Base-by-base conservation (phyloP, 495 filamentous ascomycete species). In the Cudoniella acicularis region DNA sequence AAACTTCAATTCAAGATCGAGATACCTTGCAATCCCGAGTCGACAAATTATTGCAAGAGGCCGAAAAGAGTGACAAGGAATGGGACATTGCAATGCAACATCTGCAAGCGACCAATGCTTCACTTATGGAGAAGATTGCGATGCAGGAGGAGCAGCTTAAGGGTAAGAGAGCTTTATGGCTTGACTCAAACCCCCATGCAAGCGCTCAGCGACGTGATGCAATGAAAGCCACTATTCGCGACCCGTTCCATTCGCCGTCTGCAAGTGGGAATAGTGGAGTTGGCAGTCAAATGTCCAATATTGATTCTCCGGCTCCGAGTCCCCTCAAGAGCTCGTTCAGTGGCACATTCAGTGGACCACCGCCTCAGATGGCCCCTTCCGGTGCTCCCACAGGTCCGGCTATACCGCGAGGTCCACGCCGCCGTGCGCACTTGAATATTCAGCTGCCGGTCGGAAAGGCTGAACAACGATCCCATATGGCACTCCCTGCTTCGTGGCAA, bases 131-230 rank as follows among this genome's bases (percentile, higher is more conserved):
- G 45, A 27, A 53, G 26, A 36, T 68, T 22, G 17, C 11, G 3
- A 11, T 63, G 20, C 36, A 63, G 40, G 60, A 65, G n/a, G 62
- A 68, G 18, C 65, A 68, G 36, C 49, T 68, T 1, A 57, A 47
- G 10, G 60, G 59, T 21, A 68, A 63, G 54, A 51, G 63, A 20
- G 62, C 59, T 30, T 21, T 68, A 4, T 68, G 63, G 66, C n/a
- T 64, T 9, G 60, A 65, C 1, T 13, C 40, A 0, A 51, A 65
- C 22, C 56, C 53, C 1, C 24, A 22, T 10, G 61, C 66, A 2
- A 61, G 49, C 25, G 56, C 57, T 6, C 49, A n/a, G n/a, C n/a
- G 52, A 9, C 54, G 61, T 6, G 52, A 53, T 41, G 56, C 61
- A 9, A 60, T 64, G 51, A 52, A 47, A 2, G 22, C 50, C 10